A percentile compares a stretch with the other conserved stretches of the same genome.
phyloP scores from a whole-genome alignment of 202 grass and related monocot species.

The Tripidium arundinaceum region DNA sequence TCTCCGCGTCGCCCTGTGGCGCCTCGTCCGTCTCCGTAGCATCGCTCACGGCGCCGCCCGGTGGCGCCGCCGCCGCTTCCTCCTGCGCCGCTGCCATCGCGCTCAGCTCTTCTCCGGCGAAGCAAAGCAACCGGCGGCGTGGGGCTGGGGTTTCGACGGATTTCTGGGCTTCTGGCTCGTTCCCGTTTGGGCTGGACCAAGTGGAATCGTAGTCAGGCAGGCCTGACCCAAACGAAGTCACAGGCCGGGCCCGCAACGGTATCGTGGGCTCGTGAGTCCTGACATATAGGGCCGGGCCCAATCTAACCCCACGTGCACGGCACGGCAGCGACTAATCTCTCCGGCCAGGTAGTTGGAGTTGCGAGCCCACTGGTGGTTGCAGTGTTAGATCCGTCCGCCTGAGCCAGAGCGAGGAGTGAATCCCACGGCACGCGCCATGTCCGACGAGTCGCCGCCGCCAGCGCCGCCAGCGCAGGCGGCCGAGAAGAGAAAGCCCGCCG shows the following conservation, averaged over 20 bases:
- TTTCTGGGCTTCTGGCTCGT: background rate
- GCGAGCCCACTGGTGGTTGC: slow-evolving; percentile 39
- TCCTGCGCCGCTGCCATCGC: slow-evolving; percentile 20
- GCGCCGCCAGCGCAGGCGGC: slow-evolving; percentile 2
- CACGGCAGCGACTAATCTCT: background rate
- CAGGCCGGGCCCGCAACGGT: background rate
- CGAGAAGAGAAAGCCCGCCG: slow-evolving; percentile 17
- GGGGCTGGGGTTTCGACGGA: slow-evolving; percentile 30
- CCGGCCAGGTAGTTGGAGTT: background rate
- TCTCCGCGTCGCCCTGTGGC: background rate
- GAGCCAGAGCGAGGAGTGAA: background rate
- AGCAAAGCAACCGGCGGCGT: slow-evolving; percentile 2
- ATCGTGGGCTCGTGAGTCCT: background rate
- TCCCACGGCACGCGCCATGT: slow-evolving; percentile 47
- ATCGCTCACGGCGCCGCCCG: background rate
- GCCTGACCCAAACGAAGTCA: background rate
- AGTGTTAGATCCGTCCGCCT: slow-evolving; percentile 49
- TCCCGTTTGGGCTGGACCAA: background rate
- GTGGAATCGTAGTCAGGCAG: background rate
- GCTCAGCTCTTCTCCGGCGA: slow-evolving; percentile 19
- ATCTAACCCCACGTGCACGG: slow-evolving; percentile 24
- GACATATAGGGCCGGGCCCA: background rate
- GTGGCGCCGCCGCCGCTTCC: slow-evolving; percentile 1
- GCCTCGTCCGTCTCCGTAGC: background rate
- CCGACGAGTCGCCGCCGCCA: slow-evolving; percentile 38